phyloP scores from a whole-genome alignment of 1,284 basidiomycete species.

The Pseudozyma sp. region DNA sequence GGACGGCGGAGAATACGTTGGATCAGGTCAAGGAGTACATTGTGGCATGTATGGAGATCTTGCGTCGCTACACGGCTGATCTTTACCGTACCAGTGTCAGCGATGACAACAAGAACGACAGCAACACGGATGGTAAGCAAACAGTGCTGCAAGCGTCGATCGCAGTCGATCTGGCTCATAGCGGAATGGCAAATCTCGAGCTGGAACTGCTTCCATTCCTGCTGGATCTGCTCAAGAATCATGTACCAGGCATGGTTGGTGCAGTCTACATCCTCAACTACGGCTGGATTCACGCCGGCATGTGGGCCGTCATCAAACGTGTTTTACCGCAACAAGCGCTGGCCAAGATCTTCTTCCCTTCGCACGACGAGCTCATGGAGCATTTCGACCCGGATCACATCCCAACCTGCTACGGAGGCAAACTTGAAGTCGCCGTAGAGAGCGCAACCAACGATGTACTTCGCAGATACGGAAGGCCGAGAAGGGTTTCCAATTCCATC shows the following conservation, averaged over 20 bases:
- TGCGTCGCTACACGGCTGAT: conserved; percentile 59
- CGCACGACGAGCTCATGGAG: conserved; percentile 74
- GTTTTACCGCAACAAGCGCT: conserved; percentile 78
- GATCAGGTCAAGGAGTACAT: conserved; percentile 66
- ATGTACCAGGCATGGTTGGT: conserved; percentile 65
- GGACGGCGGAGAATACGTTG: conserved; percentile 54
- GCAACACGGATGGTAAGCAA: not conserved
- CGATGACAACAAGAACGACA: conserved; percentile 1
- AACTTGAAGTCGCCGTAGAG: conserved; percentile 51
- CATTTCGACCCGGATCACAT: conserved; percentile 75
- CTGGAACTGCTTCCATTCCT: conserved; percentile 66
- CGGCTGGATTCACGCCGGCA: conserved; percentile 81
- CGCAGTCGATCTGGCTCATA: conserved; percentile 53
- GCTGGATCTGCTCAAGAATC: conserved; percentile 65
- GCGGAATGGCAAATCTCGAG: conserved; percentile 65
- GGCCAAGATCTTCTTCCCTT: conserved; percentile 80
- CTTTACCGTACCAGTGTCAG: conserved; percentile 24
- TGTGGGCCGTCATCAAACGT: conserved; percentile 82
- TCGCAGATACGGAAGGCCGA: conserved; percentile 48
- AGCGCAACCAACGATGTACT: conserved; percentile 59
- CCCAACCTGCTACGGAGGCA: conserved; percentile 67
- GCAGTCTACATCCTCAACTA: conserved; percentile 82
- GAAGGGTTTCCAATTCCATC: conserved; percentile 14
- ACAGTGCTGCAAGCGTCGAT: conserved; percentile 60
- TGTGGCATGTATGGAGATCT: conserved; percentile 64